A percentile compares a stretch with the other conserved stretches of the same genome.
phyloP scores from a whole-genome alignment of 2,329 filamentous ascomycete genomes.

The Penicillium sp. region DNA sequence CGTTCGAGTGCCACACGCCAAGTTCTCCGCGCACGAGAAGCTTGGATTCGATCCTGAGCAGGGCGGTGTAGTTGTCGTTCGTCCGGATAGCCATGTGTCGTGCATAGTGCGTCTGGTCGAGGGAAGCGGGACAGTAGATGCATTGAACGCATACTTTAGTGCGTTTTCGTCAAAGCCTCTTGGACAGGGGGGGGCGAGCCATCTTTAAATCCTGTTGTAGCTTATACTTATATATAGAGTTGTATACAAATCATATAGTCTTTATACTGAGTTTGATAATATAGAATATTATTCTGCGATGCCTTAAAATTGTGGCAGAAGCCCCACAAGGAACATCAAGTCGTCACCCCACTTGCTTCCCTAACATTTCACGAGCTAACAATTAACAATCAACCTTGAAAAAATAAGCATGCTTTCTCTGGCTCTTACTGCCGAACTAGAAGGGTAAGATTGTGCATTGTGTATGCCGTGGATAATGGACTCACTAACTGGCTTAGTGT shows the following conservation, averaged over 20 bases:
- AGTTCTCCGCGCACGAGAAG: slow-evolving; percentile 77
- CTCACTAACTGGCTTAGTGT: slow-evolving; percentile 56
- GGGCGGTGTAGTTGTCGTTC: slow-evolving; percentile 76
- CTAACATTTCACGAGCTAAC: neutral
- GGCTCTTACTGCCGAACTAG: slow-evolving; percentile 34
- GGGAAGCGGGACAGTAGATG: slow-evolving; percentile 74
- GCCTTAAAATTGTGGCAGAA: neutral
- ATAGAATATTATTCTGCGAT: neutral
- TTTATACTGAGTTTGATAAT: too few species aligned
- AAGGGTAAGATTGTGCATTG: slow-evolving; percentile 26
- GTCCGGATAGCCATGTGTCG: slow-evolving; percentile 84
- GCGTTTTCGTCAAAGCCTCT: slow-evolving; percentile 62
- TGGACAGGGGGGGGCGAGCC: slow-evolving; percentile 32
- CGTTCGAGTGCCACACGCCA: slow-evolving; percentile 62
- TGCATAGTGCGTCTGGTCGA: slow-evolving; percentile 69
- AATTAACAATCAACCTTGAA: neutral
- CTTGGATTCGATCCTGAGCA: slow-evolving; percentile 71
- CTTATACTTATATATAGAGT: neutral
- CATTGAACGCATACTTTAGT: slow-evolving; percentile 76
- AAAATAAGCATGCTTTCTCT: slow-evolving; percentile 34
- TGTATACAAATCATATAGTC: neutral
- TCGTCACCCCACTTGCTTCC: neutral
- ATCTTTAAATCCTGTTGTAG: slow-evolving; percentile 22
- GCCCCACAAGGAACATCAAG: neutral
- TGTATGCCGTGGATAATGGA: neutral